Percentiles rank a stretch among this genome's conserved stretches.
These are phyloP conservation scores for Exophiala alcalophila DNA, from an alignment of 2,329 filamentous ascomycete species.

Conservation along the genomic window DNA sequence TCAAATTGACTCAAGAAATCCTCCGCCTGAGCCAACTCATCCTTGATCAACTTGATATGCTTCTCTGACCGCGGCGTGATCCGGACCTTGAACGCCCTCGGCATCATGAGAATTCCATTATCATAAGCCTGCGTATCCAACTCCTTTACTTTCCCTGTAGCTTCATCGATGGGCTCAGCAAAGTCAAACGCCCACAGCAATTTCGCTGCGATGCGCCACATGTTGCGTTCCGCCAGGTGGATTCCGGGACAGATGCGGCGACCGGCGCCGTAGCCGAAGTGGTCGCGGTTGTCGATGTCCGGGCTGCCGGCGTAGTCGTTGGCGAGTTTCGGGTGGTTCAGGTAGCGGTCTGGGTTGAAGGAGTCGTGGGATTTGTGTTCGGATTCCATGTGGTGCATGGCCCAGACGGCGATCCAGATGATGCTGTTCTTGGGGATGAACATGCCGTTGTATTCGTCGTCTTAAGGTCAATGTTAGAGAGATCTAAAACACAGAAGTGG, in stretches of 20 bases:
- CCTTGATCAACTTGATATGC: not conserved
- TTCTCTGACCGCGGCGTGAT: not conserved
- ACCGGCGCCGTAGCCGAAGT: slow-evolving; percentile 1
- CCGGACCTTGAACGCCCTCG: slow-evolving; percentile 2
- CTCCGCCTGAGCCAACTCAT: not conserved
- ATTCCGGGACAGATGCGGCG: slow-evolving; percentile 2
- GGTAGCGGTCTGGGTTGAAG: slow-evolving; percentile 13
- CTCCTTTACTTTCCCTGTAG: not conserved
- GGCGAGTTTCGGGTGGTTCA: slow-evolving; percentile 7
- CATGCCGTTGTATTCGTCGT: slow-evolving; percentile 50
- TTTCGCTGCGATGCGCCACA: not conserved
- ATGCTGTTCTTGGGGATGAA: slow-evolving; percentile 48
- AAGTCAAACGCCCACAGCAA: slow-evolving; percentile 3
- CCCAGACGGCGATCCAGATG: slow-evolving; percentile 31
- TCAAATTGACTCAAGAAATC: not conserved
- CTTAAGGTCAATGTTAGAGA: slow-evolving; percentile 28
- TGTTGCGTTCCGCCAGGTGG: slow-evolving; percentile 1
- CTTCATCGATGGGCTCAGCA: slow-evolving; percentile 2
- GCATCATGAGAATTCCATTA: not conserved
- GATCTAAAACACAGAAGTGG: too few relatives aligned
- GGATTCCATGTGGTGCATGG: slow-evolving; percentile 9
- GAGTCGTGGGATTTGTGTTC: slow-evolving; percentile 2
- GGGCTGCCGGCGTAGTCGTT: slow-evolving; percentile 1
- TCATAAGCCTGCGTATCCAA: slow-evolving; percentile 5
- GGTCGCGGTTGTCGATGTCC: not conserved